Evolutionary conservation across 495 filamentous ascomycete species (phyloP), one percentile per base, ranked within the genome.

Genomic region (Penicillium subrubescens): DNA sequence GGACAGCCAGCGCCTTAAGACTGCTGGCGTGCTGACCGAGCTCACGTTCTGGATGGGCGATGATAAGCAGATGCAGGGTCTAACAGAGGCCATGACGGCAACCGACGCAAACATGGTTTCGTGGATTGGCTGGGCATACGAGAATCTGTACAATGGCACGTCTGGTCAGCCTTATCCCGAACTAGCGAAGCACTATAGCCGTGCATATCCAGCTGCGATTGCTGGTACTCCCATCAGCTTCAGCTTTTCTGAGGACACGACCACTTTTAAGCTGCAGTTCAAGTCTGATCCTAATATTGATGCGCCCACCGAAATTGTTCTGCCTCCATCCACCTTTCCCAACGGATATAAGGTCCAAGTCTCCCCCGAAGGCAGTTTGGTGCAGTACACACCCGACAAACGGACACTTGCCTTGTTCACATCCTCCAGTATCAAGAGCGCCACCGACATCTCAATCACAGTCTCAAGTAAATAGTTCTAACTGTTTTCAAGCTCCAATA

Each of bases 51-150:
- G 65, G 65, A 63, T 63, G 60, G 60, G 65, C 21, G 60, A 67
- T 51, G 65, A 63, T 54, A 63, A 62, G 60, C 54, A 63, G 56
- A 62, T 67, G 65, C 60, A 67, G 31, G 65, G 50, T 29, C 48
- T 67, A 25, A 37, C 65, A 59, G 65, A 67, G 54, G 65, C 65
- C 55, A 67, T 67, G 65, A 11, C 48, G 19, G 65, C 65, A 29
- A 67, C 65, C 17, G 65, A 67, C 48, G 60, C 59, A 67, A 59
- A 58, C 50, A 67, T 67, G 65, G 60, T 67, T 60, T 67, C 65
- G 21, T 67, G 65, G 65, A 67, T 67, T 48, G 65, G 65, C 50
- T 67, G 65, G 65, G 60, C 65, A 8, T 67, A 67, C 39, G 65
- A 67, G 46, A 63, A 67, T 12, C 35, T 39, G 35, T 39, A 39